These are phyloP conservation scores for Irpex lacteus DNA, from an alignment of 1,284 basidiomycete species.

Conservation along the genomic window DNA sequence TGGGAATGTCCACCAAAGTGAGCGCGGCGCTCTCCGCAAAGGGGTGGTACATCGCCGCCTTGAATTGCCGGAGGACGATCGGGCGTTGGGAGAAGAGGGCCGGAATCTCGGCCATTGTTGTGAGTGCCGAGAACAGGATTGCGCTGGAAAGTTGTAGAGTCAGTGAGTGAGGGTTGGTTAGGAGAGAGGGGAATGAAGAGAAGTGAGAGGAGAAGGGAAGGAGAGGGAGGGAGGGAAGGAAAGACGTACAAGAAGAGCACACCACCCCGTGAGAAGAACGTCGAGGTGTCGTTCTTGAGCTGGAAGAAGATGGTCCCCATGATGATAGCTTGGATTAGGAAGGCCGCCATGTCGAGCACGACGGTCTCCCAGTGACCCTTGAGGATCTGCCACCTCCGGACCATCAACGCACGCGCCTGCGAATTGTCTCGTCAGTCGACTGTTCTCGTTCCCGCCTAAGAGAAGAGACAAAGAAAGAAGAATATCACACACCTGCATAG, in stretches of 20 bases:
- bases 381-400: constrained; percentile 65
- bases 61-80: constrained; percentile 62
- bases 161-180: background rate
- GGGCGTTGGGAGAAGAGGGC: constrained; percentile 70
- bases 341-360: constrained; percentile 25
- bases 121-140: constrained; percentile 51
- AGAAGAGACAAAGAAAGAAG: no score
- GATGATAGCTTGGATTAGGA: constrained; percentile 19
- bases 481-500: constrained; percentile 65
- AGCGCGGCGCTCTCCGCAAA: constrained; percentile 66
- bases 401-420: constrained; percentile 41
- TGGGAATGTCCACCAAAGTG: constrained; percentile 70
- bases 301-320: constrained; percentile 72
- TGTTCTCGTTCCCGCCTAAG: no score
- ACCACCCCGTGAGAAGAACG: constrained; percentile 82
- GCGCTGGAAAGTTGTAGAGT: constrained; percentile 32
- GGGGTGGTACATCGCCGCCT: constrained; percentile 63
- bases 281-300: constrained; percentile 56
- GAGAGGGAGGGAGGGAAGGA: background rate
- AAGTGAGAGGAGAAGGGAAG: no score
- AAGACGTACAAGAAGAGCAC: constrained; percentile 62
- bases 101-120: constrained; percentile 72
- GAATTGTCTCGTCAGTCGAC: background rate
- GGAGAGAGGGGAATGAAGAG: background rate
- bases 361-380: constrained; percentile 51